Evolutionary conservation across 2,329 filamentous ascomycete genomes (phyloP).

Genomic region (Leptographium procerum): DNA sequence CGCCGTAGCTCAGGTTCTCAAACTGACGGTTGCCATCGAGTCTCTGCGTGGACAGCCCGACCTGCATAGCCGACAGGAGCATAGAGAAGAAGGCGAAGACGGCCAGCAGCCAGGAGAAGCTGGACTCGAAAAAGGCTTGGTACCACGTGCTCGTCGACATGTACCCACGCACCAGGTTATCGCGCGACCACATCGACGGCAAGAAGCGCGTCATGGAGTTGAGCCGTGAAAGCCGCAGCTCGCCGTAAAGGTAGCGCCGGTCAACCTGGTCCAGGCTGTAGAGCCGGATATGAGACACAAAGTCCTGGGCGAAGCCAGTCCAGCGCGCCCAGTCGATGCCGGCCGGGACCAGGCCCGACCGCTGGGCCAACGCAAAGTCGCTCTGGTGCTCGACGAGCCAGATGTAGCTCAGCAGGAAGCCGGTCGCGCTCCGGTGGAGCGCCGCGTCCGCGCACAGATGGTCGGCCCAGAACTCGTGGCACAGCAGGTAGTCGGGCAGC

Average conservation of each 20-base stretch:
- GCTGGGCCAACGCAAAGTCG: neutral
- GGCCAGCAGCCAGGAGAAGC: neutral
- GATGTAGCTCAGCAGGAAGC: neutral
- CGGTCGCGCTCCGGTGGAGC: neutral
- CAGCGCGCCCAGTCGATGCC: neutral
- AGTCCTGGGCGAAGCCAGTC: neutral
- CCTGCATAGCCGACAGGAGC: neutral
- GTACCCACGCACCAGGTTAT: neutral
- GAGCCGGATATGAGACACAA: neutral
- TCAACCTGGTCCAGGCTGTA: neutral
- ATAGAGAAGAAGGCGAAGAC: neutral
- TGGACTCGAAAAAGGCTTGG: neutral
- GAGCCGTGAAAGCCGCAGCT: neutral
- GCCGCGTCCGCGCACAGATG: neutral
- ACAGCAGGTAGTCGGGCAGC: neutral
- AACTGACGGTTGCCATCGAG: neutral
- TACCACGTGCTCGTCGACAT: neutral
- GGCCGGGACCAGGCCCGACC: neutral
- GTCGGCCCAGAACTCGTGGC: neutral
- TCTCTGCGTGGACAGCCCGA: neutral
- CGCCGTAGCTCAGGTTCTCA: neutral
- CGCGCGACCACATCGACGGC: neutral
- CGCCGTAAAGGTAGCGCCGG: neutral
- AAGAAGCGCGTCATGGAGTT: neutral
- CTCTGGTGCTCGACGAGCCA: neutral